phyloP scores from a whole-genome alignment of 176 grass and related monocot species.

The Triticum urartu region DNA sequence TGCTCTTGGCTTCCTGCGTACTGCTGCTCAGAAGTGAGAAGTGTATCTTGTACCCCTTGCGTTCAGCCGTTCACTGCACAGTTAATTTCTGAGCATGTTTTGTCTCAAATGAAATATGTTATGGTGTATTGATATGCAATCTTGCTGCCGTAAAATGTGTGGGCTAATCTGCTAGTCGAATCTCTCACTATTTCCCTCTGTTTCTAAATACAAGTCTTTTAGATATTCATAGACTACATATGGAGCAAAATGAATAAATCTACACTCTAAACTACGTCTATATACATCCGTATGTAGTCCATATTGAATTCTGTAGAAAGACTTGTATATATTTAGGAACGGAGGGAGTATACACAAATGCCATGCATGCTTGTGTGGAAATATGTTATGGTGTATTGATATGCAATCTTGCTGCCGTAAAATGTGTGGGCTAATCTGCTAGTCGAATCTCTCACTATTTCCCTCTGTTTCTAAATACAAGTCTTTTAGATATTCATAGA shows the following conservation, averaged over 20 bases:
- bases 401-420: not conserved
- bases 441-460: not conserved
- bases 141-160: not conserved
- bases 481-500: no score
- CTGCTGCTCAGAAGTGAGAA: not conserved
- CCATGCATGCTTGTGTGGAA: no score
- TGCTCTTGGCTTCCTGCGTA: not conserved
- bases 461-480: no score
- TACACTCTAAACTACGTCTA: no score
- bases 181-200: no score
- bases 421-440: not conserved
- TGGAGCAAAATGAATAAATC: no score
- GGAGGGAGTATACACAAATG: no score
- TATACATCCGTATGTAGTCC: no score
- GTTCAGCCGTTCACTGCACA: not conserved
- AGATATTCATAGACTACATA: no score
- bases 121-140: not conserved
- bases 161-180: not conserved
- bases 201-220: no score
- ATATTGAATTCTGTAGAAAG: no score
- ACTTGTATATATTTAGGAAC: no score
- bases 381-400: not conserved
- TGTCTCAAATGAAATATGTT: not conserved
- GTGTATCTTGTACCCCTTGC: not conserved
- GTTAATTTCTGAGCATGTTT: conserved; percentile 1